Evolutionary conservation across 148 eudicot genomes (phyloP).

Genomic region (Chenopodium album): DNA sequence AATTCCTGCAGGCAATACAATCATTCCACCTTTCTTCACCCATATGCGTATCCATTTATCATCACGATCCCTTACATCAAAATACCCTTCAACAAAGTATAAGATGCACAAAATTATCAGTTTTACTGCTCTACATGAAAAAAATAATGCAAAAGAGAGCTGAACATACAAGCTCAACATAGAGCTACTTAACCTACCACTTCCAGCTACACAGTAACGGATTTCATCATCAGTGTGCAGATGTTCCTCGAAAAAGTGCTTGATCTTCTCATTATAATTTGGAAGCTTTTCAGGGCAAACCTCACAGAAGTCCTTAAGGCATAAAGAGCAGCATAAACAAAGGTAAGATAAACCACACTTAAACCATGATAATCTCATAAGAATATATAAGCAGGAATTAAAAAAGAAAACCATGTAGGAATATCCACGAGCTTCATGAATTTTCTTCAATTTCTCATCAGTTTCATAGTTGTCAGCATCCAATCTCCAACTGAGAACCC

Average conservation of each 20-base stretch:
- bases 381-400: not conserved
- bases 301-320: constrained; percentile 68
- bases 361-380: not conserved
- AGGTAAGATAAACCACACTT: not conserved
- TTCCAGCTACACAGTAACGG: constrained; percentile 89
- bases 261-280: constrained; percentile 84
- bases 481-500: constrained; percentile 83
- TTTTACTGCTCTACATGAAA: not conserved
- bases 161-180: not conserved
- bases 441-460: constrained; percentile 81
- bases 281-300: constrained; percentile 88
- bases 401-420: constrained; percentile 57
- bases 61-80: constrained; percentile 86
- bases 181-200: constrained; percentile 49
- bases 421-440: constrained; percentile 83
- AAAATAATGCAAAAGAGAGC: not conserved
- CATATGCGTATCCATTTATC: constrained; percentile 94
- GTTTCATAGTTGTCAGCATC: constrained; percentile 95
- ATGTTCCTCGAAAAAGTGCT: constrained; percentile 84
- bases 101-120: constrained; percentile 6
- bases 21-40: constrained; percentile 95
- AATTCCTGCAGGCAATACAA: constrained; percentile 94
- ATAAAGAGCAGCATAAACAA: not conserved
- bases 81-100: constrained; percentile 58
- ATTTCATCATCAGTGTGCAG: constrained; percentile 99